phyloP scores from a whole-genome alignment of 1,284 basidiomycete genomes.

The Ustilago vetiveriae region DNA sequence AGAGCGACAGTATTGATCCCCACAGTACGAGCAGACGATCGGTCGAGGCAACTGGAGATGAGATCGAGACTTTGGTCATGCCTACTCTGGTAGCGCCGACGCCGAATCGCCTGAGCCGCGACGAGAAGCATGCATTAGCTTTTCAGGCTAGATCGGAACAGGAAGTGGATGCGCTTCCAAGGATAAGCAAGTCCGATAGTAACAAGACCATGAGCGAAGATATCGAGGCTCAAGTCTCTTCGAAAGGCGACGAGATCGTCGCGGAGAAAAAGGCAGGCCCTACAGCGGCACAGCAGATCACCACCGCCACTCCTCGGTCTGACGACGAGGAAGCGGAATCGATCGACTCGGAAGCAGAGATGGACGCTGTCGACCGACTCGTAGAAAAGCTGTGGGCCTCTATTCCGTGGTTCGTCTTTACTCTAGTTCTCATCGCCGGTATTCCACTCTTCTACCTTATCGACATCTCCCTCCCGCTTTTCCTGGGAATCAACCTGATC shows the following conservation, averaged over 20 bases:
- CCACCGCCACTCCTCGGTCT: neutral
- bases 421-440: constrained; percentile 46
- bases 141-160: neutral
- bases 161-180: neutral
- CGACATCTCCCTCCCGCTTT: constrained; percentile 56
- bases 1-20: neutral
- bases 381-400: constrained; percentile 30
- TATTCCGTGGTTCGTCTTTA: constrained; percentile 46
- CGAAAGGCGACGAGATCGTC: neutral
- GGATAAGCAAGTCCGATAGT: constrained; percentile 29
- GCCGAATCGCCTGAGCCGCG: neutral
- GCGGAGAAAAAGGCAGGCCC: neutral
- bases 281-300: neutral
- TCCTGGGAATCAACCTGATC: constrained; percentile 53
- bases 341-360: constrained; percentile 6
- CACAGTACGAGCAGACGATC: neutral
- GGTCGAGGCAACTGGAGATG: neutral
- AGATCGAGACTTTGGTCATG: constrained; percentile 23
- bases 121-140: neutral
- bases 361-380: constrained; percentile 54
- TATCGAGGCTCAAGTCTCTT: neutral
- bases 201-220: constrained; percentile 13
- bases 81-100: constrained; percentile 18
- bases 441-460: constrained; percentile 49
- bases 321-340: neutral